phyloP scores from a whole-genome alignment of 371 early-diverging fungal genomes.

The Nosema muscidifuracis region DNA sequence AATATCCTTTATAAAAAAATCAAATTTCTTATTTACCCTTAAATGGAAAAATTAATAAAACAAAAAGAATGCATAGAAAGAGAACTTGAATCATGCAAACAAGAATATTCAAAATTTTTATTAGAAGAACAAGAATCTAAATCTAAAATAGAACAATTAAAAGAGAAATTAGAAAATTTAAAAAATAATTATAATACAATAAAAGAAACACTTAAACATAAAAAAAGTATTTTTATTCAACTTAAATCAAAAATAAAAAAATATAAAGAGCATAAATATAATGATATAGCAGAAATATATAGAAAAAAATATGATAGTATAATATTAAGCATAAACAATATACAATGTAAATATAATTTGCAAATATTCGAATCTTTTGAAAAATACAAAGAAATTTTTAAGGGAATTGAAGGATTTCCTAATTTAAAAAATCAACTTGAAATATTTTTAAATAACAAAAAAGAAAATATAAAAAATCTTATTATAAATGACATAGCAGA shows the following conservation, averaged over 20 bases:
- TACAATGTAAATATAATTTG: slow-evolving; percentile 4
- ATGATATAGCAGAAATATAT: slow-evolving; percentile 10
- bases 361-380: slow-evolving; percentile 28
- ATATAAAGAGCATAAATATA: slow-evolving; percentile 25
- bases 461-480: slow-evolving; percentile 27
- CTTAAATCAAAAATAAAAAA: slow-evolving; percentile 27
- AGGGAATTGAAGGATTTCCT: slow-evolving; percentile 28
- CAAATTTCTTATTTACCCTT: not conserved
- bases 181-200: not conserved
- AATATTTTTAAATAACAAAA: slow-evolving; percentile 26
- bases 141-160: slow-evolving; percentile 9
- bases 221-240: slow-evolving; percentile 18
- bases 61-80: slow-evolving; percentile 36
- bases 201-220: slow-evolving; percentile 25
- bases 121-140: slow-evolving; percentile 20
- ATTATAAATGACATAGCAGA: slow-evolving; percentile 18
- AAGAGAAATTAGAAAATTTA: slow-evolving; percentile 1
- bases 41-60: slow-evolving; percentile 25
- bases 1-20: not conserved
- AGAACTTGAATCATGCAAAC: slow-evolving; percentile 24
- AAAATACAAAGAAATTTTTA: not conserved
- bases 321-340: not conserved
- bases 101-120: not conserved
- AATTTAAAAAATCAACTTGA: slow-evolving; percentile 37
- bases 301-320: not conserved